Evolutionary conservation across 192 early-diverging fungal genomes (phyloP), one percentile per base, ranked within the genome.

Genomic region (Radiomyces spectabilis): DNA sequence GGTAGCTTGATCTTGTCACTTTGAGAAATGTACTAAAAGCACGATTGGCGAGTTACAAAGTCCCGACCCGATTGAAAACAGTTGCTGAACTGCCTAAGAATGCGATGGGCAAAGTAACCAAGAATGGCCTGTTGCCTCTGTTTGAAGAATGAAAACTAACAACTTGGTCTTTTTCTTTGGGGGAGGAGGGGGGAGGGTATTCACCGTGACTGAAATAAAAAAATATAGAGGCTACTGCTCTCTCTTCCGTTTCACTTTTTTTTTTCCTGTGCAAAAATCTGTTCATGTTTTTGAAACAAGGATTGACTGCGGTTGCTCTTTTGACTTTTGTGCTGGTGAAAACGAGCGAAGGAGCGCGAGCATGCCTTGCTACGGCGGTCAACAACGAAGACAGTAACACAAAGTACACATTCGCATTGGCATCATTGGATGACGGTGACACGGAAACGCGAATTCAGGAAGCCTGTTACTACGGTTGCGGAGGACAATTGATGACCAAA

Each of bases 101-200:
- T 53, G 80, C 83, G 4, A 91, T 94, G 89, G 88, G 89, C 22
- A 94, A 94, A 72, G 80, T 93, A 9, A 86, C 83, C 61, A 94
- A 94, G 63, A 91, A 89, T 65, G 80, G 76, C 5, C 67, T 93
- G 31, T 56, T 72, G 31, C 53, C 51, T 8, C 39, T 82, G 29
- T 90, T 88, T 49, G 30, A 37, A 38, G 25, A 48, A 39, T 35
- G 19, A 47, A 47, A 26, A 47, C 10, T 6, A 42, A 10, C 35
- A 37, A 10, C 15, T 37, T 37, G 15, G 35, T 37, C 15, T 15
- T 37, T 15, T 37, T 15, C 15, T 15, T 37, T 15, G n/a, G n/a
- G n/a, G n/a, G n/a, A n/a, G n/a, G n/a, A n/a, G n/a, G n/a, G n/a
- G n/a, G n/a, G n/a, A n/a, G n/a, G n/a, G n/a, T n/a, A n/a, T n/a